phyloP scores from a whole-genome alignment of 768 basidiomycete genomes.

The Clitopilus passeckerianus region DNA sequence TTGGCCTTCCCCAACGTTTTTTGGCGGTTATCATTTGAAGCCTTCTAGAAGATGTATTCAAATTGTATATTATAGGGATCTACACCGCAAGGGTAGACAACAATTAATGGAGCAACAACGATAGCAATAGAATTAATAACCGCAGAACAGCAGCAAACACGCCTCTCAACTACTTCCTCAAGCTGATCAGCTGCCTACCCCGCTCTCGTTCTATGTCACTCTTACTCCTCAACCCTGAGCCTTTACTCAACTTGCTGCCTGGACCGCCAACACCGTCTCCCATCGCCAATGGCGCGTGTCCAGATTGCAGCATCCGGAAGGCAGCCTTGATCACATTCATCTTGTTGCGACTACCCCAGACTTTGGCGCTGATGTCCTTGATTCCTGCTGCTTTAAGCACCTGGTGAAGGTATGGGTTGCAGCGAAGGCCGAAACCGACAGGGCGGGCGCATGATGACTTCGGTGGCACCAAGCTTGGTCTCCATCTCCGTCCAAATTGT shows the following conservation, averaged over 20 bases:
- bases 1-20: background rate
- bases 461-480: conserved; percentile 80
- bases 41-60: background rate
- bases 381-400: conserved; percentile 92
- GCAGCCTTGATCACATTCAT: conserved; percentile 84
- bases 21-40: background rate
- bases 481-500: conserved; percentile 93
- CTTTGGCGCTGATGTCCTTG: conserved; percentile 91
- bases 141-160: background rate
- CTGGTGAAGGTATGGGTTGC: conserved; percentile 85
- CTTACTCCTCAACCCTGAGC: conserved; percentile 63
- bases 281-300: conserved; percentile 74
- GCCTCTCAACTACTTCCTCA: conserved; percentile 40
- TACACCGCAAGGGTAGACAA: background rate
- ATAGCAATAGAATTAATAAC: background rate
- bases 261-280: conserved; percentile 78
- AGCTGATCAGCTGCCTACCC: conserved; percentile 71
- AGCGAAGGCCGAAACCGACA: conserved; percentile 88
- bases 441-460: conserved; percentile 77
- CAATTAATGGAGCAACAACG: background rate
- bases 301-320: conserved; percentile 80
- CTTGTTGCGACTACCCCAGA: conserved; percentile 88
- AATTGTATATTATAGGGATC: background rate
- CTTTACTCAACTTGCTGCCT: conserved; percentile 69
- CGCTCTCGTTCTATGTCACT: conserved; percentile 76